Conservation (phyloP, 805 yeast genomes). For the Hanseniaspora guilliermondii region DNA sequence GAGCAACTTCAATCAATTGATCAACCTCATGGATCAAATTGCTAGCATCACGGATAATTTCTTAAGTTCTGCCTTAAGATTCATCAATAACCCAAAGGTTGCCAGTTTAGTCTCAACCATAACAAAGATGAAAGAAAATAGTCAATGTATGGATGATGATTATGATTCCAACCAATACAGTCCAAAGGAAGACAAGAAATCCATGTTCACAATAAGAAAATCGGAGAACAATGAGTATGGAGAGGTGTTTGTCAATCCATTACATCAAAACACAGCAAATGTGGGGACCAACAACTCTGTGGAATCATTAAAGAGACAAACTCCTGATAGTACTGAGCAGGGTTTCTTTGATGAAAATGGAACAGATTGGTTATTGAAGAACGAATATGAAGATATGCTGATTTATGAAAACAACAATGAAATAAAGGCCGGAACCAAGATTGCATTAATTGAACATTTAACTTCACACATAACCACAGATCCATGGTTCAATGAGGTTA, state of each 20-base stretch:
- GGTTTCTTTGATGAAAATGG: slow-evolving; percentile 21
- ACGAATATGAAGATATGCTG: slow-evolving; percentile 48
- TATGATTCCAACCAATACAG: background rate
- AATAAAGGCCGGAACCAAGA: slow-evolving; percentile 72
- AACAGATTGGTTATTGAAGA: slow-evolving; percentile 60
- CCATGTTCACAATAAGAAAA: slow-evolving; percentile 1
- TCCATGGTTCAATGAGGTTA: slow-evolving; percentile 51
- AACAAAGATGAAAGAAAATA: slow-evolving; percentile 20
- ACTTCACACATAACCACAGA: slow-evolving; percentile 60
- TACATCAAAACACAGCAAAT: background rate
- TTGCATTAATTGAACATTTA: slow-evolving; percentile 65
- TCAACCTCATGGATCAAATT: slow-evolving; percentile 40
- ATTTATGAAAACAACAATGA: slow-evolving; percentile 52
- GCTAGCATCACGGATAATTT: slow-evolving; percentile 60
- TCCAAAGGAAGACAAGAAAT: slow-evolving; percentile 10
- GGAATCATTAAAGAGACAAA: background rate
- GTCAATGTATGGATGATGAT: slow-evolving; percentile 28
- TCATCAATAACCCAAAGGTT: slow-evolving; percentile 62
- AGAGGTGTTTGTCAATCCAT: background rate
- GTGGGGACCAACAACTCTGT: background rate
- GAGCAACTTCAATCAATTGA: slow-evolving; percentile 28
- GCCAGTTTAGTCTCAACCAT: slow-evolving; percentile 35
- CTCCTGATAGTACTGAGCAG: slow-evolving; percentile 17
- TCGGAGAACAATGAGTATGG: slow-evolving; percentile 11
- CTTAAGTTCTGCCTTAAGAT: slow-evolving; percentile 60